Conservation (phyloP, 176 grass and related monocot species). For the Aegilops speltoides region DNA sequence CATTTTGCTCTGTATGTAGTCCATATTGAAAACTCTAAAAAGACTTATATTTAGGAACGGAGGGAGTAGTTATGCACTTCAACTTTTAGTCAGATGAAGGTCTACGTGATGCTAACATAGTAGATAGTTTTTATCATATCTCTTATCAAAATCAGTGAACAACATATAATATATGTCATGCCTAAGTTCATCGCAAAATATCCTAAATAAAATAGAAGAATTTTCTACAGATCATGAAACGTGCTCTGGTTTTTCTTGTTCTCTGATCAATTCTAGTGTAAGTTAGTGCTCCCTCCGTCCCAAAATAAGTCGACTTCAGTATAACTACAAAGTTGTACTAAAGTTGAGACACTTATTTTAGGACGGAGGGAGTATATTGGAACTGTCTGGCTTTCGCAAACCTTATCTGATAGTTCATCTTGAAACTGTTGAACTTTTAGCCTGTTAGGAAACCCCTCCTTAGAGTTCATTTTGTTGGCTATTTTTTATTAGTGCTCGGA, state of each 20-base stretch:
- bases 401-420: not conserved
- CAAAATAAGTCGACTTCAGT: no score
- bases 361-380: no score
- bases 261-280: no score
- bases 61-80: no score
- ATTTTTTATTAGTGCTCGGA: no score
- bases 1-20: no score
- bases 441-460: not conserved
- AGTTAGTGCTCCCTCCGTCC: no score
- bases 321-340: no score
- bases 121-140: not conserved
- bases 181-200: not conserved
- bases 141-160: not conserved
- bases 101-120: not conserved
- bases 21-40: no score
- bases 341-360: no score
- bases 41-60: no score
- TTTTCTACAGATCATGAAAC: slow-evolving; percentile 3
- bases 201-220: slow-evolving; percentile 2
- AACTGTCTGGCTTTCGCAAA: slow-evolving; percentile 11
- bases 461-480: not conserved
- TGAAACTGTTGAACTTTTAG: slow-evolving; percentile 11
- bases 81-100: not conserved
- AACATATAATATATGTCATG: not conserved
- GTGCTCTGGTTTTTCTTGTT: slow-evolving; percentile 8